phyloP scores from a whole-genome alignment of 768 basidiomycete species.

The Termitomyces sp. region DNA sequence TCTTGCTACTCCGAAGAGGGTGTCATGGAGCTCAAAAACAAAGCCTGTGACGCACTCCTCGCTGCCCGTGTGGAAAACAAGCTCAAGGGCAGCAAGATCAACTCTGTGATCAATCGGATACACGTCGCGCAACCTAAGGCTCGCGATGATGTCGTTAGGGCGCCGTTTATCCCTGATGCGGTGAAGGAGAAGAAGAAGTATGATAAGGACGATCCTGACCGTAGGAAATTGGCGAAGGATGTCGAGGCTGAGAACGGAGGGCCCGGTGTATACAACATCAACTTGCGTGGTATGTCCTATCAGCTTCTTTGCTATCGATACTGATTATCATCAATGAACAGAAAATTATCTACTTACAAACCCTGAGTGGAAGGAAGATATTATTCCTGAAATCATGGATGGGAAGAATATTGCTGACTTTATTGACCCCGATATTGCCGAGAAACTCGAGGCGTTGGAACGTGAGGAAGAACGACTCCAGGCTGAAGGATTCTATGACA shows the following conservation, averaged over 20 bases:
- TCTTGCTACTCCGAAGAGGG: constrained; percentile 97
- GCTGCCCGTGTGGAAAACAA: constrained; percentile 93
- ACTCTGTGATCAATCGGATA: constrained; percentile 89
- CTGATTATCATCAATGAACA: constrained; percentile 25
- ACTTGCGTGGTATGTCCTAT: constrained; percentile 69
- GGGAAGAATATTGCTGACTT: constrained; percentile 99
- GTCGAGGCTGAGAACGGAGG: constrained; percentile 83
- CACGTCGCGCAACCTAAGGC: constrained; percentile 91
- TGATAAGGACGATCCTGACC: constrained; percentile 82
- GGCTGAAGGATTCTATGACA: constrained; percentile 92
- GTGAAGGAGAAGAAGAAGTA: constrained; percentile 76
- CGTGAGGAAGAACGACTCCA: constrained; percentile 93
- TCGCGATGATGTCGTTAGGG: constrained; percentile 83
- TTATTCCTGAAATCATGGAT: constrained; percentile 97
- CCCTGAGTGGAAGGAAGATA: constrained; percentile 92
- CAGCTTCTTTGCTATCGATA: neutral
- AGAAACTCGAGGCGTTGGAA: constrained; percentile 95
- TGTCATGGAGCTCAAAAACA: constrained; percentile 94
- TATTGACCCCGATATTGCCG: constrained; percentile 94
- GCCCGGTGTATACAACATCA: constrained; percentile 87
- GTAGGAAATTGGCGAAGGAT: constrained; percentile 70
- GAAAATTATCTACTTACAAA: constrained; percentile 88
- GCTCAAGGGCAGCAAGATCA: constrained; percentile 90
- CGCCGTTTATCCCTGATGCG: constrained; percentile 84
- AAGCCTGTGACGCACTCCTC: constrained; percentile 91